Conservation (phyloP, 345 rosid genomes). For the Kernera saxatilis region DNA sequence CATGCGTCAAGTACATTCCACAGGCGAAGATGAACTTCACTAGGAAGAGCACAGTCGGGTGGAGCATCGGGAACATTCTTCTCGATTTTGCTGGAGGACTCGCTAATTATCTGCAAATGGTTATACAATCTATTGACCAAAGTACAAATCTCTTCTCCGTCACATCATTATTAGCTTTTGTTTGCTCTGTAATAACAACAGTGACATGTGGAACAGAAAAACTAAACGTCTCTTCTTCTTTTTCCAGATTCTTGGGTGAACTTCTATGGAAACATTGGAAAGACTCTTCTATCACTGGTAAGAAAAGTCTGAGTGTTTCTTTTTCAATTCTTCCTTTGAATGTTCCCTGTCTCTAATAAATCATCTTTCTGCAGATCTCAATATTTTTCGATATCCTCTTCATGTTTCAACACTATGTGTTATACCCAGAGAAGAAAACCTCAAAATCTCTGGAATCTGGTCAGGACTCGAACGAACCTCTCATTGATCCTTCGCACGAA, state of each 20-base stretch:
- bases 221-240: background rate
- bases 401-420: slow-evolving; percentile 79
- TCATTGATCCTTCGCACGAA: slow-evolving; percentile 45
- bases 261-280: slow-evolving; percentile 93
- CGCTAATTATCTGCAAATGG: slow-evolving; percentile 68
- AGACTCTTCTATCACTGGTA: slow-evolving; percentile 80
- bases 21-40: slow-evolving; percentile 84
- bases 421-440: slow-evolving; percentile 52
- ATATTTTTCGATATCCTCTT: slow-evolving; percentile 73
- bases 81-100: slow-evolving; percentile 81
- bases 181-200: background rate
- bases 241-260: slow-evolving; percentile 88
- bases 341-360: background rate
- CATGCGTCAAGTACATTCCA: slow-evolving; percentile 77
- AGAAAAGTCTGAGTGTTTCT: background rate
- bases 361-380: slow-evolving; percentile 47
- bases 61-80: slow-evolving; percentile 85
- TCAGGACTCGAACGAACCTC: slow-evolving; percentile 47
- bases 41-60: slow-evolving; percentile 85
- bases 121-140: slow-evolving; percentile 78
- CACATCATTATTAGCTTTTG: background rate
- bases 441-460: slow-evolving; percentile 20
- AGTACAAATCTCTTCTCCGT: slow-evolving; percentile 36
- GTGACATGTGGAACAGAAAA: background rate
- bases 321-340: background rate